Conservation (phyloP, 176 grass and related monocot species). For the Tillandsia leiboldiana region DNA sequence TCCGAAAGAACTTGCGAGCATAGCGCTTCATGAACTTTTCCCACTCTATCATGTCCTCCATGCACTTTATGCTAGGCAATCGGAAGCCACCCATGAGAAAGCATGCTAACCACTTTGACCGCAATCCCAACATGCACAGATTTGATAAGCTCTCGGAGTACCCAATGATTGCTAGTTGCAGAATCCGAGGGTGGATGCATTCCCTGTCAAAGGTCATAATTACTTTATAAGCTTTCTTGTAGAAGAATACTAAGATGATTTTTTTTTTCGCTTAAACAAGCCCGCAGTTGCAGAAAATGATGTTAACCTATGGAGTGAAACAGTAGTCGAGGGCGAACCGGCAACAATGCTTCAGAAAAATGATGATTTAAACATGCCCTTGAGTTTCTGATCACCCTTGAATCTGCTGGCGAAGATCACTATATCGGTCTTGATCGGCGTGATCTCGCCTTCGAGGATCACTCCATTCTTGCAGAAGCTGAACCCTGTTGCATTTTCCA, state of each 20-base stretch:
- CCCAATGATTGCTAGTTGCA: not conserved
- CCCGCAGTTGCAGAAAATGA: not conserved
- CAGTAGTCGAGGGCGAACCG: slow-evolving; percentile 25
- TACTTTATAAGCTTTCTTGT: not conserved
- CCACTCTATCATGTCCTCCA: not conserved
- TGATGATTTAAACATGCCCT: slow-evolving; percentile 40
- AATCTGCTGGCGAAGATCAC: slow-evolving; percentile 50
- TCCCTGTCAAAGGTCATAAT: slow-evolving; percentile 3
- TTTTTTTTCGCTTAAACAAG: too few relatives aligned
- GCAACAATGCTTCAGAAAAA: slow-evolving; percentile 30
- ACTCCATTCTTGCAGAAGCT: slow-evolving; percentile 44
- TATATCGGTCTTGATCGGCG: slow-evolving; percentile 26
- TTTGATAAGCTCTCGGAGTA: slow-evolving; percentile 2
- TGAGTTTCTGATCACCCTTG: slow-evolving; percentile 48
- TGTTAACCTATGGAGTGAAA: slow-evolving; percentile 42
- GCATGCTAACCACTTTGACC: not conserved
- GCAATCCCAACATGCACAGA: not conserved
- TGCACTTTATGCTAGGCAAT: not conserved
- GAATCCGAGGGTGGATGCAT: slow-evolving; percentile 13
- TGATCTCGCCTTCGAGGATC: slow-evolving; percentile 29
- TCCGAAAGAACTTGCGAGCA: not conserved
- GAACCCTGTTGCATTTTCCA: slow-evolving; percentile 44
- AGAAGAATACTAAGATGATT: too few relatives aligned
- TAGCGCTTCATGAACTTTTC: slow-evolving; percentile 8
- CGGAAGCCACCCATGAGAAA: not conserved